Evolutionary conservation across 2,329 filamentous ascomycete genomes (phyloP).

Genomic region (Xylariaceae sp.): DNA sequence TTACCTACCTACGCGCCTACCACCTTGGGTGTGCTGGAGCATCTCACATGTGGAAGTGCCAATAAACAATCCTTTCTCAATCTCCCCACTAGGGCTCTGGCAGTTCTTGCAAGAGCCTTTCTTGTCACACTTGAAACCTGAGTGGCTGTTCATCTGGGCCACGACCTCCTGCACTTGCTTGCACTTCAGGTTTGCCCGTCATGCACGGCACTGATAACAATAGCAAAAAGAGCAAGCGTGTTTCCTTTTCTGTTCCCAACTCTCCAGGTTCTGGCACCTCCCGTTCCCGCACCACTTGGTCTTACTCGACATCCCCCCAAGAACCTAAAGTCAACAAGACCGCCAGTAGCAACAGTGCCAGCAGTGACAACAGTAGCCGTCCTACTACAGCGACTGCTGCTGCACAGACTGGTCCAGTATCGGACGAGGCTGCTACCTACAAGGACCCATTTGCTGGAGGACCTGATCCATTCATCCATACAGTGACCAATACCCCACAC

Average conservation of each 20-base stretch:
- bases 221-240: conserved; percentile 8
- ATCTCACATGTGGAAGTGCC: too few species aligned
- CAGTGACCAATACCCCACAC: conserved; percentile 14
- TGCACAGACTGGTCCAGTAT: not conserved
- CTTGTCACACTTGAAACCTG: too few species aligned
- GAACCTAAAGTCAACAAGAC: too few species aligned
- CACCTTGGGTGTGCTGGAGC: too few species aligned
- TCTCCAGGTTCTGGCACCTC: conserved; percentile 1
- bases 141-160: too few species aligned
- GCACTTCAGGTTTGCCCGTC: conserved; percentile 1
- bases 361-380: not conserved
- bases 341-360: too few species aligned
- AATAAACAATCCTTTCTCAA: too few species aligned
- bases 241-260: conserved; percentile 10
- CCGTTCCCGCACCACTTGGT: not conserved
- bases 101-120: too few species aligned
- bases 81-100: too few species aligned
- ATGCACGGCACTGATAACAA: conserved; percentile 3
- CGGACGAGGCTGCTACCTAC: not conserved
- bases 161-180: not conserved
- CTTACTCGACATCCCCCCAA: not conserved
- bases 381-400: not conserved
- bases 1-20: too few species aligned
- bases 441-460: too few species aligned
- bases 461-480: conserved; percentile 4